Evolutionary conservation across 139 green algal species (phyloP).

Genomic region (Chlorella sp.): DNA sequence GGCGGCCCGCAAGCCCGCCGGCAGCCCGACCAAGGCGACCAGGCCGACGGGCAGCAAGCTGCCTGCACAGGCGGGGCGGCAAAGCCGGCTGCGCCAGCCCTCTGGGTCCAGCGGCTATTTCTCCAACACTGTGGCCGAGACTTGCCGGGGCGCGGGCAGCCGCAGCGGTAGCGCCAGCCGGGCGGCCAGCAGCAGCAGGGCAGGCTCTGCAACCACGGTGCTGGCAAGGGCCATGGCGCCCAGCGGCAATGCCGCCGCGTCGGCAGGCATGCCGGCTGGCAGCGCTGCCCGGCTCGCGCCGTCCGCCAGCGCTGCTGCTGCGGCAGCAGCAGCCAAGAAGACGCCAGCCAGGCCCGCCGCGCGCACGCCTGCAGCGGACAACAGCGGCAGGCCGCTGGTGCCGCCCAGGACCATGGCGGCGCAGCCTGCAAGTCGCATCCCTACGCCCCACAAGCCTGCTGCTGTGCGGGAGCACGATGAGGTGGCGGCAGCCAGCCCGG

Average conservation of each 20-base stretch:
- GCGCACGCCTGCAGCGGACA: background rate
- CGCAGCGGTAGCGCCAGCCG: background rate
- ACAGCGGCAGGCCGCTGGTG: background rate
- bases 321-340: background rate
- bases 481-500: too few relatives aligned
- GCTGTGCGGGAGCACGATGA: background rate
- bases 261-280: too few relatives aligned
- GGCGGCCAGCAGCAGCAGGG: background rate
- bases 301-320: background rate
- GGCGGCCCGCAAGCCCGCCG: background rate
- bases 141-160: background rate
- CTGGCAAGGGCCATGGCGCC: background rate
- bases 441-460: background rate
- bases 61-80: background rate
- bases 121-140: slow-evolving; percentile 4
- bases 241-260: too few relatives aligned
- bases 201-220: background rate
- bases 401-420: background rate
- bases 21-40: too few relatives aligned
- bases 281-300: background rate
- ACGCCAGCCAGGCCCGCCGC: background rate
- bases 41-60: background rate
- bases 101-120: slow-evolving; percentile 22
- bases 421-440: background rate
- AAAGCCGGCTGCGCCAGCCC: slow-evolving; percentile 12